phyloP scores from a whole-genome alignment of 805 yeast species.

The Monosporozyma siamensis region DNA sequence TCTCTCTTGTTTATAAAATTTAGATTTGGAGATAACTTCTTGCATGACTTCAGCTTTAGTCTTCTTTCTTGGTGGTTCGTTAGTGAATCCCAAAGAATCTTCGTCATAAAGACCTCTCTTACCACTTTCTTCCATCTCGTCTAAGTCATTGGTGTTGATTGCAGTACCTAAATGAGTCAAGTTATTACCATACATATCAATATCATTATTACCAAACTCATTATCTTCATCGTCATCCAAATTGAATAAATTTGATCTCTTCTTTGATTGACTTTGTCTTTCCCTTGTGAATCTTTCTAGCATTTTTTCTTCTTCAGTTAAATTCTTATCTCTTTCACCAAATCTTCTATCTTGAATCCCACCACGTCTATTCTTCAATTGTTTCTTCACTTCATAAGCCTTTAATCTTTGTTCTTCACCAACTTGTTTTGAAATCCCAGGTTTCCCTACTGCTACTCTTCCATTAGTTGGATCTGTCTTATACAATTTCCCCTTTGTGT shows the following conservation, averaged over 20 bases:
- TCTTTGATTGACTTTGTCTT: slow-evolving; percentile 52
- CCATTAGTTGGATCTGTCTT: slow-evolving; percentile 15
- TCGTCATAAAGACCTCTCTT: slow-evolving; percentile 30
- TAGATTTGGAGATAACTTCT: slow-evolving; percentile 75
- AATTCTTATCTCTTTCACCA: slow-evolving; percentile 67
- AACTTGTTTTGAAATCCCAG: slow-evolving; percentile 57
- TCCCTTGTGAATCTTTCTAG: slow-evolving; percentile 89
- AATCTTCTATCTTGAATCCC: slow-evolving; percentile 79
- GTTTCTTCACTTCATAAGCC: slow-evolving; percentile 56
- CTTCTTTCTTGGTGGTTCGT: slow-evolving; percentile 49
- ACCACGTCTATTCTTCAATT: slow-evolving; percentile 64
- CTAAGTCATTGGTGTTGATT: slow-evolving; percentile 48
- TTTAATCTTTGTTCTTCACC: slow-evolving; percentile 56
- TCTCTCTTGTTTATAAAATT: slow-evolving; percentile 66
- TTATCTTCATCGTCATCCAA: slow-evolving; percentile 57
- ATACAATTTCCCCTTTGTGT: slow-evolving; percentile 40
- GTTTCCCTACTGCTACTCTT: slow-evolving; percentile 53
- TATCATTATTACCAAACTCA: slow-evolving; percentile 36
- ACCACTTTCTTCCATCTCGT: slow-evolving; percentile 27
- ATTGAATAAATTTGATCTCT: slow-evolving; percentile 54
- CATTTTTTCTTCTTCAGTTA: slow-evolving; percentile 90
- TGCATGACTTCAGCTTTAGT: slow-evolving; percentile 80
- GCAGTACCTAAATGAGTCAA: slow-evolving; percentile 66
- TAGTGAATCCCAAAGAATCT: slow-evolving; percentile 14
- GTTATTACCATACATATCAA: slow-evolving; percentile 31